phyloP scores from a whole-genome alignment of 257 asterid species.

The Solanum virginianum region DNA sequence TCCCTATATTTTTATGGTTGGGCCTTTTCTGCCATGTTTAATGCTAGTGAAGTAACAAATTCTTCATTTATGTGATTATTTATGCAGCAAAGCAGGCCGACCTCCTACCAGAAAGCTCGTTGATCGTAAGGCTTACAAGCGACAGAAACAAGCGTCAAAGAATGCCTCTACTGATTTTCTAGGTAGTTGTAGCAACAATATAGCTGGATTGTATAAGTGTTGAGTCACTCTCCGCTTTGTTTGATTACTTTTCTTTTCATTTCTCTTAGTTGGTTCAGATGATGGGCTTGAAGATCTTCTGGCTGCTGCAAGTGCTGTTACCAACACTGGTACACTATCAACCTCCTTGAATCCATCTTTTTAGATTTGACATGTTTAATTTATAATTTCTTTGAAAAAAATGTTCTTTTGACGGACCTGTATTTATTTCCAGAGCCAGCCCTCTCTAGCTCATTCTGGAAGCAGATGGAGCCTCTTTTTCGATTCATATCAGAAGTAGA shows the following conservation, averaged over 20 bases:
- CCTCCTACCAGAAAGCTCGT: constrained; percentile 79
- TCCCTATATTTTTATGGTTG: not conserved
- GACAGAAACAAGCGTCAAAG: constrained; percentile 59
- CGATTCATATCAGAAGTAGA: constrained; percentile 65
- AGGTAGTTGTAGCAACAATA: constrained; percentile 25
- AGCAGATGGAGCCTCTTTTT: constrained; percentile 66
- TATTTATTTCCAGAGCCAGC: constrained; percentile 48
- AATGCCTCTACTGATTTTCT: constrained; percentile 57
- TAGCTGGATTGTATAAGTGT: not conserved
- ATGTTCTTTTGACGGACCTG: not conserved
- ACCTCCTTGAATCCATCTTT: not conserved
- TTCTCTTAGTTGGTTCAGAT: constrained; percentile 52
- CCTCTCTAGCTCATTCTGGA: constrained; percentile 74
- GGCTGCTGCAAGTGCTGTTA: constrained; percentile 81
- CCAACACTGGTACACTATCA: constrained; percentile 46
- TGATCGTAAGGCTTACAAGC: constrained; percentile 75
- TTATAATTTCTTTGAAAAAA: not conserved
- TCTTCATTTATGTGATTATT: constrained; percentile 9
- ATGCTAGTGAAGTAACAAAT: not conserved
- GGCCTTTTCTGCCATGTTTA: not conserved
- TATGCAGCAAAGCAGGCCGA: constrained; percentile 70
- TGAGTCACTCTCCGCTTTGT: not conserved
- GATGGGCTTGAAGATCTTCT: constrained; percentile 86
- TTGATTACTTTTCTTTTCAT: constrained; percentile 3
- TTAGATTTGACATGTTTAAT: not conserved